Conservation (phyloP, 768 basidiomycete genomes). For the Tubosaeta brunneosetosa region DNA sequence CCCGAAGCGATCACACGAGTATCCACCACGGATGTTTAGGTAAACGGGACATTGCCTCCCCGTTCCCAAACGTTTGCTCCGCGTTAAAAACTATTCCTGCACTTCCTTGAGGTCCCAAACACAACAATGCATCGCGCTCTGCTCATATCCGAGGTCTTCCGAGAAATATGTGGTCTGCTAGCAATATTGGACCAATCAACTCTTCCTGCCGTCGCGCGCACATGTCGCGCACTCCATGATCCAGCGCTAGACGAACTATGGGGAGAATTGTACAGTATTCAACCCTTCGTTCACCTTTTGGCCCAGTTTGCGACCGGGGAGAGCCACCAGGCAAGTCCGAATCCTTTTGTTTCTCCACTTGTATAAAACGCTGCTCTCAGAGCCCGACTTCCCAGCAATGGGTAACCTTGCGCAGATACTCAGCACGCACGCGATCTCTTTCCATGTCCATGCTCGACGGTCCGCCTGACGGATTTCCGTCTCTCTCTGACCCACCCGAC, state of each 20-base stretch:
- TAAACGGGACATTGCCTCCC: conserved; percentile 6
- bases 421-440: conserved; percentile 15
- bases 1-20: conserved; percentile 6
- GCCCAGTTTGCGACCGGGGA: background rate
- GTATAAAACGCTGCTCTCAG: background rate
- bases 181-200: conserved; percentile 5
- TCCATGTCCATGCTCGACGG: conserved; percentile 20
- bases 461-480: conserved; percentile 7
- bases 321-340: conserved; percentile 9
- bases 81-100: background rate
- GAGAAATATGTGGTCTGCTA: conserved; percentile 13
- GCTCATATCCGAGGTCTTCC: conserved; percentile 18
- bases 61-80: background rate
- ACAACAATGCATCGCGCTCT: conserved; percentile 20
- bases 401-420: conserved; percentile 20
- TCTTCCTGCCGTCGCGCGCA: conserved; percentile 20
- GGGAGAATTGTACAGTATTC: conserved; percentile 18
- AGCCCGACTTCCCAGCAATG: conserved; percentile 8
- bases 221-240: conserved; percentile 20
- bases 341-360: background rate
- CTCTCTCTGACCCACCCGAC: conserved; percentile 13
- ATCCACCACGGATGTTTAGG: conserved; percentile 6
- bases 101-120: background rate
- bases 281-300: conserved; percentile 20
- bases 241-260: conserved; percentile 25